Conservation (phyloP, 495 filamentous ascomycete genomes). For the Amorphotheca resinae region DNA sequence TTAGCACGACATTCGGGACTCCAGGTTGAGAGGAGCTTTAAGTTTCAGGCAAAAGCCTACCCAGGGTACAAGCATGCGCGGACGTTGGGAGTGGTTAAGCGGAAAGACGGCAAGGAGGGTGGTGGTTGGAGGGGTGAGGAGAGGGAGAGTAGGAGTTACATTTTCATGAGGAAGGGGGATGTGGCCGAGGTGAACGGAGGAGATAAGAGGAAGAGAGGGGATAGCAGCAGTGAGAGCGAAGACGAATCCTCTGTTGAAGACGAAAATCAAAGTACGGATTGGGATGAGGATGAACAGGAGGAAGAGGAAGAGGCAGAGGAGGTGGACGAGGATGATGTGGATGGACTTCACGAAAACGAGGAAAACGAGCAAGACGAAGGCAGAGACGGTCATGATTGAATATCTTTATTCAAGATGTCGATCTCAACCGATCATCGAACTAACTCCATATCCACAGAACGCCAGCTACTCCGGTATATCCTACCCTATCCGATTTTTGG, state of each 20-base stretch:
- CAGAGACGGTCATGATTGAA: slow-evolving; percentile 12
- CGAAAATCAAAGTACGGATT: slow-evolving; percentile 4
- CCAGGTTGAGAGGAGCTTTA: slow-evolving; percentile 62
- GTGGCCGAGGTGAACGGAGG: slow-evolving; percentile 1
- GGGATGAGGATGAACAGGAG: slow-evolving; percentile 2
- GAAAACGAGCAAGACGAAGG: slow-evolving; percentile 4
- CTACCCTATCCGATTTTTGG: background rate
- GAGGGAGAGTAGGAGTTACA: slow-evolving; percentile 59
- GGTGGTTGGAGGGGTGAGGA: slow-evolving; percentile 67
- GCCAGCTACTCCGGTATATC: background rate
- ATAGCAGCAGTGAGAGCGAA: slow-evolving; percentile 31
- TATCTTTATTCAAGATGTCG: background rate
- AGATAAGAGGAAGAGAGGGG: slow-evolving; percentile 30
- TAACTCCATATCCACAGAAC: background rate
- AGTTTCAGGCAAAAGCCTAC: slow-evolving; percentile 62
- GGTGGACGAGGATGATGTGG: background rate
- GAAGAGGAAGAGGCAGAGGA: slow-evolving; percentile 1
- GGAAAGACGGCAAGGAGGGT: slow-evolving; percentile 38
- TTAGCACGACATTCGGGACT: slow-evolving; percentile 70
- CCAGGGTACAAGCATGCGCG: slow-evolving; percentile 79
- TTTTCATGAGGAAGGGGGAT: slow-evolving; percentile 58
- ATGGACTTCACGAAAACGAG: background rate
- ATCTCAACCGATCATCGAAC: background rate
- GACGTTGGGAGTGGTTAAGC: slow-evolving; percentile 65
- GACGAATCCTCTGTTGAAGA: slow-evolving; percentile 3